Evolutionary conservation across 2,329 filamentous ascomycete genomes (phyloP).

Genomic region (Pseudogymnoascus sp.): DNA sequence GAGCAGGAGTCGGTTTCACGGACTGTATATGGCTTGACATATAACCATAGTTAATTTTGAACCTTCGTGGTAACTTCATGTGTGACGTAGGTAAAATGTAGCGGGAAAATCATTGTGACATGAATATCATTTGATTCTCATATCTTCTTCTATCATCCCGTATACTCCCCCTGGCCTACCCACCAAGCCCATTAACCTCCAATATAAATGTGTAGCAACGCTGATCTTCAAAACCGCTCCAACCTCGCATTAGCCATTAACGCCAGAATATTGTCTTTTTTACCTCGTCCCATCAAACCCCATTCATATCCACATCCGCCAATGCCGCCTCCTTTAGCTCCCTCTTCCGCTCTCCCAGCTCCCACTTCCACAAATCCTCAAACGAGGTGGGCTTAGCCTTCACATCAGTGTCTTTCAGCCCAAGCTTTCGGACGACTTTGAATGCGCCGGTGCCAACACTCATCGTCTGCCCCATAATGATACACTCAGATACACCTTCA

Average conservation of each 20-base stretch:
- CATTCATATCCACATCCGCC: constrained; percentile 6
- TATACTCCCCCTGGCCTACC: background rate
- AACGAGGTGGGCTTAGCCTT: constrained; percentile 52
- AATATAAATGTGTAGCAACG: background rate
- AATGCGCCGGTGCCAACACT: constrained; percentile 84
- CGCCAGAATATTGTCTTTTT: background rate
- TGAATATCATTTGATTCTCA: constrained; percentile 8
- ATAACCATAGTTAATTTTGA: background rate
- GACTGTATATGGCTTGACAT: background rate
- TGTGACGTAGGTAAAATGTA: background rate
- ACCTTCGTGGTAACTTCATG: background rate
- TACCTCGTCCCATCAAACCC: constrained; percentile 1
- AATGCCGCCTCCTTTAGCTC: background rate
- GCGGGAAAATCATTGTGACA: background rate
- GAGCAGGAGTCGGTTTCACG: background rate
- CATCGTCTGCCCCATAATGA: constrained; percentile 97
- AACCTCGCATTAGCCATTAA: background rate
- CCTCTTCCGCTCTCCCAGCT: constrained; percentile 24
- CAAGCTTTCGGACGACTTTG: constrained; percentile 73
- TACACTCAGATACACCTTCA: constrained; percentile 90
- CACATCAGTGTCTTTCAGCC: constrained; percentile 50
- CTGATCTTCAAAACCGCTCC: background rate
- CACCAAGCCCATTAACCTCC: background rate
- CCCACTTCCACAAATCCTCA: constrained; percentile 54
- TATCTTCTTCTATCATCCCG: background rate